phyloP scores from a whole-genome alignment of 1,284 basidiomycete species.

The Leccinum variabile region DNA sequence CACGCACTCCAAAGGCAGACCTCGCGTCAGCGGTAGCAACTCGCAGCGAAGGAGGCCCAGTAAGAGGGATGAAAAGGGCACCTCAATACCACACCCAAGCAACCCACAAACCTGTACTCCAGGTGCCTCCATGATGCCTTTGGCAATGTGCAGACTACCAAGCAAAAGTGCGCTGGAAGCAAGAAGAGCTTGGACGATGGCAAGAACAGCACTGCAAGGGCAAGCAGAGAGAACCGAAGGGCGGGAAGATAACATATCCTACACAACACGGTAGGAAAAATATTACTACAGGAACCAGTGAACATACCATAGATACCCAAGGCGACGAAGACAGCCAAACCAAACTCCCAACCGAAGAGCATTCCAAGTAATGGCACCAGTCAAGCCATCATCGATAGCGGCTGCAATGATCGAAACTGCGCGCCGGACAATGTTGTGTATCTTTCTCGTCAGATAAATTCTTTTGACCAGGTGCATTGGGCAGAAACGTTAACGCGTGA shows the following conservation, averaged over 20 bases:
- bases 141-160: conserved; percentile 50
- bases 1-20: conserved; percentile 64
- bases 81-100: conserved; percentile 36
- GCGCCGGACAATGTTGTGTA: conserved; percentile 39
- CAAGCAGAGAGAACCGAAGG: conserved; percentile 12
- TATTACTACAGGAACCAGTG: not conserved
- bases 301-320: conserved; percentile 72
- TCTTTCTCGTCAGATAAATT: too few relatives aligned
- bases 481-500: too few relatives aligned
- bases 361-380: conserved; percentile 70
- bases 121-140: conserved; percentile 31
- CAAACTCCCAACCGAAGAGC: conserved; percentile 68
- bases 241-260: conserved; percentile 15
- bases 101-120: conserved; percentile 32
- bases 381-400: conserved; percentile 73
- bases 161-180: conserved; percentile 75
- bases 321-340: conserved; percentile 70
- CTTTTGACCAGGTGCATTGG: too few relatives aligned
- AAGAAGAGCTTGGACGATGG: conserved; percentile 78
- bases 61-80: conserved; percentile 28
- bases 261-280: not conserved
- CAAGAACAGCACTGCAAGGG: conserved; percentile 51
- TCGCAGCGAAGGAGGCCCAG: conserved; percentile 25
- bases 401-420: conserved; percentile 82
- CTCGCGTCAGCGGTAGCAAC: conserved; percentile 14